These are phyloP conservation scores for Syzygium grande DNA, from an alignment of 345 rosid genomes.

Conservation along the genomic window DNA sequence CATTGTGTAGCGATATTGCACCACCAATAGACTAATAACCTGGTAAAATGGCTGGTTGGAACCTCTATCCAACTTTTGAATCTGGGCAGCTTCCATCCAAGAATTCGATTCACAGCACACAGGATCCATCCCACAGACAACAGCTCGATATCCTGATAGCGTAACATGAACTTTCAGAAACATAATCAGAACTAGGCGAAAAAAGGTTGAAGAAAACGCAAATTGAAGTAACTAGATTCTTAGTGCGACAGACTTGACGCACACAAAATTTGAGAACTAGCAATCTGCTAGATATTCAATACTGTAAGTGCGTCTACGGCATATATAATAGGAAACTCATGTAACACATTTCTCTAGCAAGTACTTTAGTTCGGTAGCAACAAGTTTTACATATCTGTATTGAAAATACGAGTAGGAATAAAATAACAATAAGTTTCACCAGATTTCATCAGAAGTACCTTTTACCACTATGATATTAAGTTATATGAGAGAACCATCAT, in stretches of 20 bases:
- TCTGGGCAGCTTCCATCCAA: slow-evolving; percentile 82
- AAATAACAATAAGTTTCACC: background rate
- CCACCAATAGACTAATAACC: slow-evolving; percentile 24
- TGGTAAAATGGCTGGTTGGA: slow-evolving; percentile 93
- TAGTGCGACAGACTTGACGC: background rate
- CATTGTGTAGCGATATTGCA: background rate
- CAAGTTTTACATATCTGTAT: background rate
- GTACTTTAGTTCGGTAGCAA: background rate
- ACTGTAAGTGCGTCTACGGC: background rate
- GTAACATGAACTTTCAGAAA: background rate
- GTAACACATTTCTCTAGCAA: background rate
- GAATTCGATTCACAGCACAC: slow-evolving; percentile 79
- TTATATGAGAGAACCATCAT: no score
- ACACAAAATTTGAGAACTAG: background rate
- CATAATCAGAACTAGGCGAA: background rate
- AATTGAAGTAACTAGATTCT: background rate
- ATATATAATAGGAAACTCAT: background rate
- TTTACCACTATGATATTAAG: no score
- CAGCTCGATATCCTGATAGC: slow-evolving; percentile 65
- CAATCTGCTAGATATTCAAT: background rate
- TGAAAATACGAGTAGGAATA: background rate
- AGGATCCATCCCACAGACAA: slow-evolving; percentile 96
- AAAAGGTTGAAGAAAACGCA: background rate
- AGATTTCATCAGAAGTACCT: background rate
- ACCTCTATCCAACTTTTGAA: slow-evolving; percentile 67